Evolutionary conservation across 306 rosid species (phyloP), one percentile per base, ranked within the genome.

Genomic region (Citrullus amarus): DNA sequence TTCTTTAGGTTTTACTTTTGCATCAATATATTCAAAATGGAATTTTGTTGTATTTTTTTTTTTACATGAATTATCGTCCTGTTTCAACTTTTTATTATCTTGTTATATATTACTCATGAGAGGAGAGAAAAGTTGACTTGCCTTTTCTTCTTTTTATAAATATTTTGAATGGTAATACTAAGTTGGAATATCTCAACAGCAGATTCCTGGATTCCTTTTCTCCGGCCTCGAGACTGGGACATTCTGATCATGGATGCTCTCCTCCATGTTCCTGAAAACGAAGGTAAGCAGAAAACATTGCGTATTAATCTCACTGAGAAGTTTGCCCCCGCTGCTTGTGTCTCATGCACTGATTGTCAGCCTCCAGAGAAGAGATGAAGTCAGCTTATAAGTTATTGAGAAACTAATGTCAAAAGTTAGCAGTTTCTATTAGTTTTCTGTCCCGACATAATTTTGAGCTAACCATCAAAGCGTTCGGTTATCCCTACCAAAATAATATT

Each of bases 161-260:
- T 20, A 11, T 6, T 58, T 38, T 38, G 15, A 20, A 55, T 55
- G 22, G 28, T 39, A 14, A 20, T 55, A 34, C 59, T 75, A 34
- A 51, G 25, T 15, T 1, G 56, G 53, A 80, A 71, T 83, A 53
- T 65, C 69, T 81, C 75, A 51, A 50, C 96, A 92, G 99, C 88
- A 44, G 86, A 91, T 66, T 56, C 85, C 32, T 92, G 99, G 99
- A 80, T 88, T 78, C 88, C 97, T 8, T 92, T 72, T 84, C 70
- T 91, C 80, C 79, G 82, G 79, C 83, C 87, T 80, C 96, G 86
- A 6, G 93, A 92, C 80, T 95, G 99, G 99, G 93, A 95, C 55
- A 90, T 95, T 62, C 82, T 95, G 75, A 75, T 92, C 83, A 92
- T 95, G 97, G 93, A 95, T 78, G 97, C 97, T 73, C 97, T 92